A percentile compares a stretch with the other conserved stretches of the same genome.
Evolutionary conservation across 2,329 filamentous ascomycete genomes (phyloP).

Genomic region (Immersiporthe knoxdaviesiana): DNA sequence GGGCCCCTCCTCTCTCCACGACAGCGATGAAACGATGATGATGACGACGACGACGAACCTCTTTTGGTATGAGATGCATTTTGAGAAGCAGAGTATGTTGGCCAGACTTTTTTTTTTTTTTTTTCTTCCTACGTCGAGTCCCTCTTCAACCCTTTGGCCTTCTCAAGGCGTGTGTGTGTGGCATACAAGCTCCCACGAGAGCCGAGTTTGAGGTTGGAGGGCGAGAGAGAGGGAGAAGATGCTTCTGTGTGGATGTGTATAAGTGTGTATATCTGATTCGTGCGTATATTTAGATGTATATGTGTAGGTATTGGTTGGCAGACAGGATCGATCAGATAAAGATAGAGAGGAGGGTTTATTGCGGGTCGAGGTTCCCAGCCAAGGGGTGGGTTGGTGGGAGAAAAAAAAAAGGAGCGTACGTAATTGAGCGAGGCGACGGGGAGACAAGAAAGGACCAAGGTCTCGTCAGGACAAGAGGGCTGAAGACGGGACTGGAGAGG

Average conservation of each 20-base stretch:
- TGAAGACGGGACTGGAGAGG: neutral
- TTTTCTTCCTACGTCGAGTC: neutral
- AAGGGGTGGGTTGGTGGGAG: neutral
- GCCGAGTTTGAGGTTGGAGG: neutral
- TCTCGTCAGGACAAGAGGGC: neutral
- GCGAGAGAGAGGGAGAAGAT: too few relatives aligned
- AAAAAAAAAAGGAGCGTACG: neutral
- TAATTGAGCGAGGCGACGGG: neutral
- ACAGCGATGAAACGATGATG: neutral
- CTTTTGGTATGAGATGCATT: slow-evolving; percentile 44
- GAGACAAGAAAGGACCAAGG: neutral
- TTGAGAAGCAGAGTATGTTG: slow-evolving; percentile 20
- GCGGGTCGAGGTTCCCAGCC: neutral
- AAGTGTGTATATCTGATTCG: neutral
- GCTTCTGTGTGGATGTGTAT: neutral
- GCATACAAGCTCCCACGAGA: neutral
- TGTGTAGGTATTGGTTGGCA: neutral
- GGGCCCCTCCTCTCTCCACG: neutral
- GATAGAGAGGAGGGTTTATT: neutral
- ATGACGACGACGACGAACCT: slow-evolving; percentile 36
- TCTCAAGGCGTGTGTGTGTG: neutral
- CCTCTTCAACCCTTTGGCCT: neutral
- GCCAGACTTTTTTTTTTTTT: neutral
- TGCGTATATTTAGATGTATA: neutral
- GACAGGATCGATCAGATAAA: neutral